phyloP scores from a whole-genome alignment of 148 eudicot species.

The Chenopodium album region DNA sequence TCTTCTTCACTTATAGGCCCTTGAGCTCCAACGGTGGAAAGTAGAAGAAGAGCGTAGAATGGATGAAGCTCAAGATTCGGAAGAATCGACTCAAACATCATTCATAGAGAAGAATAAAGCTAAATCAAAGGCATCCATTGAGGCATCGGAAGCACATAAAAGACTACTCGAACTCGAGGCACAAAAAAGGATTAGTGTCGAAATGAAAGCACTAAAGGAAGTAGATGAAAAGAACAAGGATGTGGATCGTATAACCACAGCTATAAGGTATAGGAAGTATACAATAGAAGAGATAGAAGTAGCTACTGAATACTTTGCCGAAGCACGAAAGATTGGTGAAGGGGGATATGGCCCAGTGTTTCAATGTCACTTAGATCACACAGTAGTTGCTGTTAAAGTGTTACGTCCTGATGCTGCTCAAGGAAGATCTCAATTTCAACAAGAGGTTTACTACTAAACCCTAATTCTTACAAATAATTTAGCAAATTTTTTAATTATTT shows the following conservation, averaged over 20 bases:
- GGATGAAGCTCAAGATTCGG: slow-evolving; percentile 47
- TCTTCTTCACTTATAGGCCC: slow-evolving; percentile 40
- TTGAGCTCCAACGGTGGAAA: slow-evolving; percentile 77
- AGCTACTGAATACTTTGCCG: slow-evolving; percentile 65
- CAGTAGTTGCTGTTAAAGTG: slow-evolving; percentile 78
- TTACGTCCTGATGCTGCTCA: slow-evolving; percentile 98
- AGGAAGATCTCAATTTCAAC: slow-evolving; percentile 89
- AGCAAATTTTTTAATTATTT: too few species aligned
- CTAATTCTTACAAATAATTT: background rate
- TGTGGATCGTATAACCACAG: slow-evolving; percentile 22
- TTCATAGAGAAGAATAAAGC: slow-evolving; percentile 51
- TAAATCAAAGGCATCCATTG: slow-evolving; percentile 54
- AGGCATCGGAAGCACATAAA: slow-evolving; percentile 64
- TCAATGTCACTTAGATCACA: slow-evolving; percentile 68
- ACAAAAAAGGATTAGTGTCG: slow-evolving; percentile 52
- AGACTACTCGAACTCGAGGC: slow-evolving; percentile 69
- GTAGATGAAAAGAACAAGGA: slow-evolving; percentile 39
- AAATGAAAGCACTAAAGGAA: slow-evolving; percentile 60
- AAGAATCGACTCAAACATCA: slow-evolving; percentile 40
- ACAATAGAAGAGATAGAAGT: slow-evolving; percentile 82
- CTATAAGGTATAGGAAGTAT: slow-evolving; percentile 58
- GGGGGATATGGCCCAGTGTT: slow-evolving; percentile 97
- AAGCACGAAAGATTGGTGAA: slow-evolving; percentile 79
- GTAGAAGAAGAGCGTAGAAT: slow-evolving; percentile 55
- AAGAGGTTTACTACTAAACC: slow-evolving; percentile 47